Evolutionary conservation across 441 rosid genomes (phyloP).

Genomic region (Populus hybrid): DNA sequence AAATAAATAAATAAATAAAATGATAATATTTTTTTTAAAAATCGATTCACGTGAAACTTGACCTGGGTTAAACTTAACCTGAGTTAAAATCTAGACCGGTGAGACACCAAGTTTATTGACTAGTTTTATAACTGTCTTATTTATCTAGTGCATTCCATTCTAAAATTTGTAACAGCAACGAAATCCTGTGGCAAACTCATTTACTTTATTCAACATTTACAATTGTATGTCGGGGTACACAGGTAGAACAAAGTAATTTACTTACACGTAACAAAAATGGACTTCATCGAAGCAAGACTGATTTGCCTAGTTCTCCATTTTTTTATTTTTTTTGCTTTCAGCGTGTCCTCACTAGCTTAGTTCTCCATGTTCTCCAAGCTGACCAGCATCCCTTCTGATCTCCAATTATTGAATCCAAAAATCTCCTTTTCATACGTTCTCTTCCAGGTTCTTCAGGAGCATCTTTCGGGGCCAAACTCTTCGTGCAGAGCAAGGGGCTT

Average conservation of each 20-base stretch:
- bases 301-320: neutral
- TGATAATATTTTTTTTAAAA: too few species aligned
- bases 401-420: conserved; percentile 41
- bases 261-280: conserved; percentile 1
- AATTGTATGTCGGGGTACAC: neutral
- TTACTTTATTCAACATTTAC: neutral
- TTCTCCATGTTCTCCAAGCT: conserved; percentile 47
- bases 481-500: conserved; percentile 37
- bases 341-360: conserved; percentile 39
- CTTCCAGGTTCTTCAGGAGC: conserved; percentile 35
- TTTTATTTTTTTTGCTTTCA: neutral
- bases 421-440: conserved; percentile 45
- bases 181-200: neutral
- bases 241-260: neutral
- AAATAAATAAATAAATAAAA: too few species aligned
- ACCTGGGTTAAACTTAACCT: too few species aligned
- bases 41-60: too few species aligned
- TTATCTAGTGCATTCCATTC: neutral
- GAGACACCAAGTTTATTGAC: too few species aligned
- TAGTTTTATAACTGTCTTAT: too few species aligned
- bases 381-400: conserved; percentile 45
- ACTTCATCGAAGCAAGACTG: neutral
- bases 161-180: neutral
- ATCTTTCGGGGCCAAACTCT: conserved; percentile 33
- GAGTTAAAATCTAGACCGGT: too few species aligned